Percentiles rank a stretch among this genome's conserved stretches.
These are phyloP conservation scores for Begonia fuchsioides DNA, from an alignment of 306 rosid species.

Conservation along the genomic window DNA sequence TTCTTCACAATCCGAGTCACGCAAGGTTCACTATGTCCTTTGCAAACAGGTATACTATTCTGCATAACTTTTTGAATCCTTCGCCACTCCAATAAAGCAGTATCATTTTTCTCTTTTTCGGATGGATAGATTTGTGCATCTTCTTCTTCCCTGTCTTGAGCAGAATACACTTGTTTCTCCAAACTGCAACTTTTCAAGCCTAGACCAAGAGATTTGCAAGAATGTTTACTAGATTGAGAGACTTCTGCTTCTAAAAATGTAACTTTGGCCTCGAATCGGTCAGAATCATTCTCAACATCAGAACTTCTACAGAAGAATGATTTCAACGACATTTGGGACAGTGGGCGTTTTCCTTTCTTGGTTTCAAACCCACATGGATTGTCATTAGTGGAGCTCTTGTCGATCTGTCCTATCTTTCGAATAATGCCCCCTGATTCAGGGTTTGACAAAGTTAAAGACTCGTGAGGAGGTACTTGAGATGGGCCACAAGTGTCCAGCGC, in stretches of 20 bases:
- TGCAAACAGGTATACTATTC: constrained; percentile 82
- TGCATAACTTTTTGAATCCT: constrained; percentile 85
- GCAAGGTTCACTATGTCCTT: constrained; percentile 72
- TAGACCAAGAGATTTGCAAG: constrained; percentile 20
- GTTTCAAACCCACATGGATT: constrained; percentile 11
- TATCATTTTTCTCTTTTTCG: constrained; percentile 38
- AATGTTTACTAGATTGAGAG: constrained; percentile 21
- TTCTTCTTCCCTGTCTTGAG: constrained; percentile 24
- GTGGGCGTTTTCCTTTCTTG: constrained; percentile 48
- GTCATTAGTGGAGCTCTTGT: constrained; percentile 15
- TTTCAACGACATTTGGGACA: constrained; percentile 55
- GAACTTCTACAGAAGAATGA: constrained; percentile 53
- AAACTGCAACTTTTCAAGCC: constrained; percentile 20
- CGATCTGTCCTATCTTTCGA: constrained; percentile 13
- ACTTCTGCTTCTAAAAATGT: constrained; percentile 18
- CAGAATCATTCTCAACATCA: constrained; percentile 13
- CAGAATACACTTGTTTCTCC: constrained; percentile 18
- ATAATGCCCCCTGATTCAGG: constrained; percentile 23
- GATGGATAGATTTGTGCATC: constrained; percentile 11
- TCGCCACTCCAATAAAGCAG: constrained; percentile 75
- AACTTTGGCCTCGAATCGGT: constrained; percentile 14
- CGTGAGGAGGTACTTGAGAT: constrained; percentile 9
- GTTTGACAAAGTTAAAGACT: constrained; percentile 22
- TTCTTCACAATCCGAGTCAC: constrained; percentile 80
- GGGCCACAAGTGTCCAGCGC: constrained; percentile 12